Base-by-base conservation (phyloP, 2,329 filamentous ascomycete genomes). In the Pyricularia pennisetigena region DNA sequence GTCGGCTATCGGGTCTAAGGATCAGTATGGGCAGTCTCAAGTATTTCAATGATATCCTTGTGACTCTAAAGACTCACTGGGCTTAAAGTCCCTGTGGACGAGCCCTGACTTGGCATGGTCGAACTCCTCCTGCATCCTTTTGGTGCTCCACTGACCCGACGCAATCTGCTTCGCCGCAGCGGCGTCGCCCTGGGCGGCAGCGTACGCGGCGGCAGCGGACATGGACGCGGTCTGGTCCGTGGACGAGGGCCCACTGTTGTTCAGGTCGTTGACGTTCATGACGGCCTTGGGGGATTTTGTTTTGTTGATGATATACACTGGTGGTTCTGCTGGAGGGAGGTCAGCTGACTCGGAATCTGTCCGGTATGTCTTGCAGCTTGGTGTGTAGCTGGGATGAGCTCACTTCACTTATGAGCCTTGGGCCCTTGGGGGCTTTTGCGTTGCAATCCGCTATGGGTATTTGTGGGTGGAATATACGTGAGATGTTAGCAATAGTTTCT, bases 51-150 rank as follows among this genome's bases (percentile, higher is more conserved):
- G 12, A 16, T 12, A 6, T 16, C 23, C 3, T 6, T 14, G 12
- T 14, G 32, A 35, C 14, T 35, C 32, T 35, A 35, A 3, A 35
- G 16, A 16, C 80, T 71, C 74, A 85, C 84, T 76, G 6, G 80
- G 78, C 68, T 79, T 81, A 72, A 85, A 85, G 10, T 78, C 77
- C 62, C 78, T 77, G 70, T 86, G 83, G 0, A 75, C 69, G 0
- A 86, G 77, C 24, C 74, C 79, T 2, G 75, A 68, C 62, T 77
- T 80, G 10, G 75, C 72, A 4, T 70, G 67, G 4, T 83, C 80
- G 57, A 74, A 76, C 63, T 85, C 83, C 8, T 85, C 82, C 64
- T 74, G 79, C 67, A 75, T 75, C 73, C 81, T 74, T 64, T 75
- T 73, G 26, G 71, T 73, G 59, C 75, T 74, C 70, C 75, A 74